These are phyloP conservation scores for Suillus tomentosus DNA, from an alignment of 768 basidiomycete genomes.

Conservation along the genomic window DNA sequence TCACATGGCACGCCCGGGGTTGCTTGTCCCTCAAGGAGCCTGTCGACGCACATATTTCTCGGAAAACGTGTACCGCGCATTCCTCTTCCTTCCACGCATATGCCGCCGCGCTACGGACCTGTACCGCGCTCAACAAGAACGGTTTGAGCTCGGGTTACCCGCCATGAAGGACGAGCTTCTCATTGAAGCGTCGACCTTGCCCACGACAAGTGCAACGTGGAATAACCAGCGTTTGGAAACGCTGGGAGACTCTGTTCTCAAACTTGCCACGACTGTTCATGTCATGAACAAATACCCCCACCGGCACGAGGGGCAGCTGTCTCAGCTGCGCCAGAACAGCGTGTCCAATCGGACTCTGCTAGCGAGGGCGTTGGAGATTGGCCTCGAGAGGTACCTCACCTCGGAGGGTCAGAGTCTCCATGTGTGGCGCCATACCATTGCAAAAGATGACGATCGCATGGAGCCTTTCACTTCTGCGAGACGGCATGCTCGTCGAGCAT, in stretches of 20 bases:
- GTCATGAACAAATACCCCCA: slow-evolving; percentile 75
- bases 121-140: slow-evolving; percentile 58
- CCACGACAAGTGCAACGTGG: slow-evolving; percentile 60
- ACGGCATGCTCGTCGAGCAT: slow-evolving; percentile 43
- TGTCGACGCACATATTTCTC: slow-evolving; percentile 62
- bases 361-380: slow-evolving; percentile 61
- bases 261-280: slow-evolving; percentile 74
- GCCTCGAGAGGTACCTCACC: slow-evolving; percentile 64
- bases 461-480: slow-evolving; percentile 28
- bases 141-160: slow-evolving; percentile 60
- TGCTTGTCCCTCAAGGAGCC: slow-evolving; percentile 43
- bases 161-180: slow-evolving; percentile 57
- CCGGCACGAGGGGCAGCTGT: slow-evolving; percentile 83
- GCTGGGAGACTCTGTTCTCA: slow-evolving; percentile 81
- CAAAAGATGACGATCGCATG: slow-evolving; percentile 39
- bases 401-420: slow-evolving; percentile 54
- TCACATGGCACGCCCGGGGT: slow-evolving; percentile 29
- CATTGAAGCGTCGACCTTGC: slow-evolving; percentile 76
- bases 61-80: slow-evolving; percentile 47
- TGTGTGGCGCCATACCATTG: slow-evolving; percentile 59
- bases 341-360: slow-evolving; percentile 76
- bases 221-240: slow-evolving; percentile 89
- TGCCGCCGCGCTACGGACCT: slow-evolving; percentile 65
- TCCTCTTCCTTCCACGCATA: slow-evolving; percentile 64
- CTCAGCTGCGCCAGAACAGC: slow-evolving; percentile 58